phyloP scores from a whole-genome alignment of 2,329 filamentous ascomycete species.

The Ustilaginoidea virens region DNA sequence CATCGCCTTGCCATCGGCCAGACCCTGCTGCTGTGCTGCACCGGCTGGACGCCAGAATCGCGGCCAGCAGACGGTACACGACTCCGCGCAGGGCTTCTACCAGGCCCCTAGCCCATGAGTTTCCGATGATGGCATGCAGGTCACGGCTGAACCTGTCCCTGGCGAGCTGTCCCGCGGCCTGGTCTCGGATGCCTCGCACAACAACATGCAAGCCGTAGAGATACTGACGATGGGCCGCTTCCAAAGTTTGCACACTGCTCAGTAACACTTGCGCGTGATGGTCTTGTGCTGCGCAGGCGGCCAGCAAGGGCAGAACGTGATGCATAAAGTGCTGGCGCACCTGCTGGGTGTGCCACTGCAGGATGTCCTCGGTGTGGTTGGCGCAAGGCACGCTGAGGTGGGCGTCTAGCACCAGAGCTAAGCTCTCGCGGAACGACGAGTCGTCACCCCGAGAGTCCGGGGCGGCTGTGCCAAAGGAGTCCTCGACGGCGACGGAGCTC shows the following conservation, averaged over 20 bases:
- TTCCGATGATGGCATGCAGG: constrained; percentile 48
- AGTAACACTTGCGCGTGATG: constrained; percentile 31
- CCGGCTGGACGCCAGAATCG: constrained; percentile 23
- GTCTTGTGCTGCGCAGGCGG: constrained; percentile 26
- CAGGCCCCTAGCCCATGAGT: constrained; percentile 41
- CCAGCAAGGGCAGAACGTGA: constrained; percentile 40
- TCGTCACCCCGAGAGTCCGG: constrained; percentile 28
- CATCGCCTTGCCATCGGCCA: constrained; percentile 5
- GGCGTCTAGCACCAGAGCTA: constrained; percentile 38
- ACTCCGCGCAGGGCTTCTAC: constrained; percentile 38
- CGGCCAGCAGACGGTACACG: constrained; percentile 34
- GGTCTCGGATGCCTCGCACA: constrained; percentile 27
- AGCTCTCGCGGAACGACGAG: constrained; percentile 31
- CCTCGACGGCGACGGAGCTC: constrained; percentile 36
- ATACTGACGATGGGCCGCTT: constrained; percentile 43
- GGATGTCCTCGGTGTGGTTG: constrained; percentile 36
- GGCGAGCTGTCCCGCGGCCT: constrained; percentile 19
- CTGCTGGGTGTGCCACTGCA: constrained; percentile 46
- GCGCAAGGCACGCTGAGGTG: constrained; percentile 29
- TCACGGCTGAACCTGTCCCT: constrained; percentile 41
- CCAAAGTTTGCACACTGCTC: constrained; percentile 39
- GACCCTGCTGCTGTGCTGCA: neutral
- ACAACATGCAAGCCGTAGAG: constrained; percentile 38
- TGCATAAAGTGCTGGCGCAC: constrained; percentile 44
- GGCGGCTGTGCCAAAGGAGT: constrained; percentile 34